Conservation (phyloP, 164 flowering plant genomes). For the Echeveria elegans region DNA sequence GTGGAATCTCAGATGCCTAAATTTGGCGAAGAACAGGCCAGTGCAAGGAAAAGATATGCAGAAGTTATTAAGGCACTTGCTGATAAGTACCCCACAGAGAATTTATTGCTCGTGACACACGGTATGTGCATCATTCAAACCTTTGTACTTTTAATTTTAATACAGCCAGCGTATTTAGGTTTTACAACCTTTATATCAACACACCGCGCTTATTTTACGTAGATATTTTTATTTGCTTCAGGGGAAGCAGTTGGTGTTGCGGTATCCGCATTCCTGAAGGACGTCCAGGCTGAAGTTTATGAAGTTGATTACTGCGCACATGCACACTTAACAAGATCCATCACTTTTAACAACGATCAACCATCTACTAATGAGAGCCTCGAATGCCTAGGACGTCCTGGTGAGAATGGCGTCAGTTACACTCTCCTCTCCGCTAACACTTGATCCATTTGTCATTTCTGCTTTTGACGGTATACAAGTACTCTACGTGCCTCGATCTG, state of each 20-base stretch:
- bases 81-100: slow-evolving; percentile 2
- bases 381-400: not conserved
- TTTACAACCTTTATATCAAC: too few species aligned
- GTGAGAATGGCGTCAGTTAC: slow-evolving; percentile 4
- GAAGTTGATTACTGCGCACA: slow-evolving; percentile 6
- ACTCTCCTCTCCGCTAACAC: not conserved
- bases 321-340: not conserved
- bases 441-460: not conserved
- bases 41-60: slow-evolving; percentile 3
- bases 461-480: not conserved
- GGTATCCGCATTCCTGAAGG: not conserved
- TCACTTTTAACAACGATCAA: not conserved
- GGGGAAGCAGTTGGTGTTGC: slow-evolving; percentile 5
- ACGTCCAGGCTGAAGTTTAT: not conserved
- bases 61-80: slow-evolving; percentile 2
- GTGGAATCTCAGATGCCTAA: slow-evolving; percentile 1
- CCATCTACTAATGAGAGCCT: not conserved
- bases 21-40: slow-evolving; percentile 1
- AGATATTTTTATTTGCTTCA: not conserved
- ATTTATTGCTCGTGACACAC: slow-evolving; percentile 8
- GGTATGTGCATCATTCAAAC: not conserved
- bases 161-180: not conserved
- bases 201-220: not conserved
- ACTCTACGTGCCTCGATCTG: too few species aligned
- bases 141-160: too few species aligned